Base-by-base conservation (phyloP, 2,329 filamentous ascomycete species). In the Chalaropsis ovoidea region DNA sequence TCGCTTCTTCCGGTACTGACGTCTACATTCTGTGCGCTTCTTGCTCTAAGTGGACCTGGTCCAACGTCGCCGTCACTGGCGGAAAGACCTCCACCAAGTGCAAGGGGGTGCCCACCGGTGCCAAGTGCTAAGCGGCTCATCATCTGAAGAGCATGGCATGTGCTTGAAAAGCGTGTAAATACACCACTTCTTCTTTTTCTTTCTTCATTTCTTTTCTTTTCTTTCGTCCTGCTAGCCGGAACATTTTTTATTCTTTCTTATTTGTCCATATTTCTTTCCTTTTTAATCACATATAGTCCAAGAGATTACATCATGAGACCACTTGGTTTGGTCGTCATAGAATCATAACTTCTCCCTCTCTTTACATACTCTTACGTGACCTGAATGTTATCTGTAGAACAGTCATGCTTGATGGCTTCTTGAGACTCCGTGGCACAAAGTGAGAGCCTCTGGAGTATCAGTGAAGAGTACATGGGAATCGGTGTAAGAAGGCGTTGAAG, bases 11-110 rank as follows among this genome's bases (percentile, higher is more conserved):
- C 7, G 78, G 70, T n/a, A 75, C 72, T 22, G 72, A 79, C 62
- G 72, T 82, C 68, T 80, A 80, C 70, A 80, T 84, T 65, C 77
- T 83, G 17, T 84, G 82, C 69, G 82, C 77, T 15, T 73, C 71
- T 49, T 80, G 78, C 41, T 75, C 76, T 65, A 74, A 77, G 72
- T 85, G 81, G 80, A 80, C 76, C 17, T 84, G 80, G 79, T 75
- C 71, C 15, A 75, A 73, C 58, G 77, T 81, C 68, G 71, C 68
- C 54, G 74, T 84, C 45, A 80, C 79, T 22, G 82, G 82, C 47
- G 82, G 82, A 62, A 76, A 79, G 70, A 76, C 65, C n/a, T 71
- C 69, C 6, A 61, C 56, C 60, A 68, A 68, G 52, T 74, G 72
- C 69, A 56, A 71, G 68, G 70, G 71, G 5, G 52, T 74, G 39